Percentiles rank a stretch among this genome's conserved stretches.
phyloP scores from a whole-genome alignment of 805 yeast species.

The Monosporozyma aerobia region DNA sequence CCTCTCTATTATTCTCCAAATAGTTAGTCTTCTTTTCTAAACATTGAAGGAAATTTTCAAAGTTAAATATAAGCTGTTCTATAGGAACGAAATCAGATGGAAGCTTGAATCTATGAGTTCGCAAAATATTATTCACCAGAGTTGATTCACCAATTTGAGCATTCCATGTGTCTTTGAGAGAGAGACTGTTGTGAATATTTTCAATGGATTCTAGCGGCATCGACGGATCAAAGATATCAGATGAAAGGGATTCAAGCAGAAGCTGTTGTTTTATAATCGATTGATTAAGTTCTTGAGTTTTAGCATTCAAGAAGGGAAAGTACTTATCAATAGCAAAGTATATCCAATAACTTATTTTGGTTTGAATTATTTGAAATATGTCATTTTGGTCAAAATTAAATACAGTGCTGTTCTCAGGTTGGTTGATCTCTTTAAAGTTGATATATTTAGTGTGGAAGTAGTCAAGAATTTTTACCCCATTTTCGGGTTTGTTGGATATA shows the following conservation, averaged over 20 bases:
- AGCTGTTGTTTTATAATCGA: background rate
- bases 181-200: background rate
- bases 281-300: background rate
- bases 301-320: background rate
- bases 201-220: background rate
- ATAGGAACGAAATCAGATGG: conserved; percentile 47
- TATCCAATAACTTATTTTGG: conserved; percentile 57
- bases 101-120: conserved; percentile 36
- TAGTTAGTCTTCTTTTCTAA: background rate
- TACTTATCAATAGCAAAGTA: conserved; percentile 28
- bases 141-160: conserved; percentile 15
- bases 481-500: background rate
- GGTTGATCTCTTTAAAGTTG: background rate
- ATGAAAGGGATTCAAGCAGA: background rate
- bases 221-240: background rate
- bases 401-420: background rate
- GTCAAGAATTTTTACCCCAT: background rate
- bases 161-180: conserved; percentile 16
- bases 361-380: conserved; percentile 43
- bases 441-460: background rate
- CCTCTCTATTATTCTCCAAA: background rate
- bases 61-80: conserved; percentile 53
- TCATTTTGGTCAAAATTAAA: conserved; percentile 37
- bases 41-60: conserved; percentile 28
- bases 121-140: conserved; percentile 23